phyloP scores from a whole-genome alignment of 208 protist genomes.

The Trypanosoma grayi region DNA sequence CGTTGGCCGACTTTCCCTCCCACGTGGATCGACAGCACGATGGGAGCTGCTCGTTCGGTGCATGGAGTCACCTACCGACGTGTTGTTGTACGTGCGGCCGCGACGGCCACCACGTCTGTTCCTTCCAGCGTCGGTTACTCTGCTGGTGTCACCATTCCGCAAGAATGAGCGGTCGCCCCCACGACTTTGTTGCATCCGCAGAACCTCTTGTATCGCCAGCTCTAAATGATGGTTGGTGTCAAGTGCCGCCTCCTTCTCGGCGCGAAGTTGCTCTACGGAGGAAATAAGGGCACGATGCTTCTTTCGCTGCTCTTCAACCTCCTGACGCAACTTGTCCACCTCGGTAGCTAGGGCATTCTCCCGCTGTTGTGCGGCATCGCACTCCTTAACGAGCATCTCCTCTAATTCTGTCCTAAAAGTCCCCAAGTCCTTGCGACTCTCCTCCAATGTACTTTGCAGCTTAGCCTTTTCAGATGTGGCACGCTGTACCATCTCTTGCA shows the following conservation, averaged over 20 bases:
- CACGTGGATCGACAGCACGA: background rate
- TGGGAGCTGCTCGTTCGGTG: background rate
- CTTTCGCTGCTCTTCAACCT: slow-evolving; percentile 57
- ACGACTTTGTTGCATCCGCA: background rate
- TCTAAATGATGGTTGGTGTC: slow-evolving; percentile 72
- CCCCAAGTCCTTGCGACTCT: slow-evolving; percentile 51
- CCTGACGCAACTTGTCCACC: slow-evolving; percentile 50
- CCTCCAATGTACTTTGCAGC: slow-evolving; percentile 50
- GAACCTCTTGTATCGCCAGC: slow-evolving; percentile 54
- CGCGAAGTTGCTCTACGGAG: slow-evolving; percentile 54
- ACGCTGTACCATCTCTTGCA: slow-evolving; percentile 67
- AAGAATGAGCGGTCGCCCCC: slow-evolving; percentile 1
- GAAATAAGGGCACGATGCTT: slow-evolving; percentile 39
- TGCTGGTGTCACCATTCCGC: slow-evolving; percentile 1
- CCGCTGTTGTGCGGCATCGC: slow-evolving; percentile 49
- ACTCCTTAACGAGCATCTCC: slow-evolving; percentile 69
- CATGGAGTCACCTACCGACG: background rate
- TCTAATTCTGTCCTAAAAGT: slow-evolving; percentile 76
- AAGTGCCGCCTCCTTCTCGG: slow-evolving; percentile 55
- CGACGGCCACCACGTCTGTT: background rate
- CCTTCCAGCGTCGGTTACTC: slow-evolving; percentile 4
- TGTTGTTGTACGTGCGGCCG: background rate
- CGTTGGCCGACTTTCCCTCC: slow-evolving; percentile 1
- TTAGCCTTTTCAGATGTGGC: slow-evolving; percentile 62
- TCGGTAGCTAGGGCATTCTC: slow-evolving; percentile 56